Percentiles rank a stretch among this genome's conserved stretches.
These are phyloP conservation scores for Solanum pimpinellifolium DNA, from an alignment of 257 asterid species.

Conservation along the genomic window DNA sequence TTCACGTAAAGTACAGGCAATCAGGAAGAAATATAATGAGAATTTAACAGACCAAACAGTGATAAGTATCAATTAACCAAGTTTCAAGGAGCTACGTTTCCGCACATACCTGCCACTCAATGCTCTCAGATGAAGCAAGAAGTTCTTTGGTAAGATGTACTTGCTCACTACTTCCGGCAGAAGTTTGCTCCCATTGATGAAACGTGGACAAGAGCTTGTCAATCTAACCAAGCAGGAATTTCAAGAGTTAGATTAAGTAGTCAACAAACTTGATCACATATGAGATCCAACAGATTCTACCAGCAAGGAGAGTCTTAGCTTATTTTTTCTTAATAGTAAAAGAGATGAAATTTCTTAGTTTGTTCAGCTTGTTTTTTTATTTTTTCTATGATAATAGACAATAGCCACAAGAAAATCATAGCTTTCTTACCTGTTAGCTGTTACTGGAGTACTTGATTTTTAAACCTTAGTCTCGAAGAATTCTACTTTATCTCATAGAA, in stretches of 20 bases:
- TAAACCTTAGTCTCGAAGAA: neutral
- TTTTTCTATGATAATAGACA: neutral
- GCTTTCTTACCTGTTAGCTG: neutral
- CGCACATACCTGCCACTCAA: slow-evolving; percentile 86
- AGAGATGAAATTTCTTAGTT: neutral
- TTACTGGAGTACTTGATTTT: neutral
- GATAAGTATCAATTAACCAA: neutral
- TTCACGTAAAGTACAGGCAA: neutral
- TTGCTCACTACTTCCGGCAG: slow-evolving; percentile 52
- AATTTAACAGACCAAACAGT: neutral
- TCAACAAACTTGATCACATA: neutral
- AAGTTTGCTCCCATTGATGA: slow-evolving; percentile 75
- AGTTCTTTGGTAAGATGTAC: slow-evolving; percentile 60
- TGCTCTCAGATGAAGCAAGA: slow-evolving; percentile 74
- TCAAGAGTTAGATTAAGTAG: neutral
- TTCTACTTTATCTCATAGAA: neutral
- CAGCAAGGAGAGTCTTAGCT: neutral
- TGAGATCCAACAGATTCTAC: neutral
- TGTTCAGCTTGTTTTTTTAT: neutral
- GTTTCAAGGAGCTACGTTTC: neutral
- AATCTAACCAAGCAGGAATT: slow-evolving; percentile 40
- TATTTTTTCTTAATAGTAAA: neutral
- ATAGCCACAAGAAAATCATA: neutral
- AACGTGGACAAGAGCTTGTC: slow-evolving; percentile 72
- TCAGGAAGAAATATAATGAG: neutral